These are phyloP conservation scores for Candida maltosa DNA, from an alignment of 805 yeast genomes.

Conservation along the genomic window DNA sequence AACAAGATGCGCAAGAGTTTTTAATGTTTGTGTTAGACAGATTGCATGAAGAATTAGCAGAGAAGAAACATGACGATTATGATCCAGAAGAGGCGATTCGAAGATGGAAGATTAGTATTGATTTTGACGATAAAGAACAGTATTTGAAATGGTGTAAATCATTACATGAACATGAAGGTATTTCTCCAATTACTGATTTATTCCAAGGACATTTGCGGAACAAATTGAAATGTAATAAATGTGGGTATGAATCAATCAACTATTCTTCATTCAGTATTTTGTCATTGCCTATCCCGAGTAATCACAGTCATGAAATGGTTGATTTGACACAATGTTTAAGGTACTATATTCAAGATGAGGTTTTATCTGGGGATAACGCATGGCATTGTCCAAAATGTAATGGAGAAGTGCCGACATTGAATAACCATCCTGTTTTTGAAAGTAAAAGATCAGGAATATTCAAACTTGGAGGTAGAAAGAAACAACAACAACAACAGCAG, in stretches of 20 bases:
- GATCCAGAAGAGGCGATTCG: slow-evolving; percentile 21
- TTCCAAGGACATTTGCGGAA: slow-evolving; percentile 77
- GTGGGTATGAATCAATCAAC: slow-evolving; percentile 58
- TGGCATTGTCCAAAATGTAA: slow-evolving; percentile 80
- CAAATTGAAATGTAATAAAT: slow-evolving; percentile 57
- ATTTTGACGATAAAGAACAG: slow-evolving; percentile 38
- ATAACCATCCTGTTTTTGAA: slow-evolving; percentile 36
- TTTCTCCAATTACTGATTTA: slow-evolving; percentile 61
- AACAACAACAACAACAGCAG: slow-evolving; percentile 11
- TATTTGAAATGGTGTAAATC: slow-evolving; percentile 62
- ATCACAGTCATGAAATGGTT: slow-evolving; percentile 24
- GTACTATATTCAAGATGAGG: slow-evolving; percentile 61
- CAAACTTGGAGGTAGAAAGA: slow-evolving; percentile 30
- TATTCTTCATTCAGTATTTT: slow-evolving; percentile 62
- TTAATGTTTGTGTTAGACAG: slow-evolving; percentile 62
- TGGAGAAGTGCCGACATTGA: slow-evolving; percentile 14
- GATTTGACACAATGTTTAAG: slow-evolving; percentile 61
- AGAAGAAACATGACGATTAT: slow-evolving; percentile 18
- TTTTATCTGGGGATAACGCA: slow-evolving; percentile 70
- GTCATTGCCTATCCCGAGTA: slow-evolving; percentile 58
- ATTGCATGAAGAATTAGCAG: slow-evolving; percentile 60
- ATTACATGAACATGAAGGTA: slow-evolving; percentile 52
- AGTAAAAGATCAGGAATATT: slow-evolving; percentile 33
- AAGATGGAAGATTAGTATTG: slow-evolving; percentile 31
- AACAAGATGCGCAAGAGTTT: slow-evolving; percentile 81